phyloP scores from a whole-genome alignment of 331 rosid species.

The Telfairia occidentalis region DNA sequence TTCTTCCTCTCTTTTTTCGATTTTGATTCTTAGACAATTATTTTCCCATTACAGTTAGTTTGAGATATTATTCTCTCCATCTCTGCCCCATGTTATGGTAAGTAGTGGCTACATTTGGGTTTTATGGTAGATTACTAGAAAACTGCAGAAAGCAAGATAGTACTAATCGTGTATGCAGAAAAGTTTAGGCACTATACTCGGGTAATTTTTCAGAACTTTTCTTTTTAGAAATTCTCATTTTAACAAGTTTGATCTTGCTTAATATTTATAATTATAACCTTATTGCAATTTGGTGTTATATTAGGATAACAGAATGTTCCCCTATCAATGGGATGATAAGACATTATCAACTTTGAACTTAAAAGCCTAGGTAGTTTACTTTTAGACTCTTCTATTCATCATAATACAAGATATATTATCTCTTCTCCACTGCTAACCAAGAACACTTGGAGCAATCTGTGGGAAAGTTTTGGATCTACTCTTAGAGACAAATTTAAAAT shows the following conservation, averaged over 20 bases:
- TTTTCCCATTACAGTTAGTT: neutral
- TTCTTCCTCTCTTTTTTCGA: neutral
- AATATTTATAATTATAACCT: neutral
- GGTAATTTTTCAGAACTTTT: neutral
- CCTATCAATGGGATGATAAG: neutral
- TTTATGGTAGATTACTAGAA: neutral
- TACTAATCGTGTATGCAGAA: neutral
- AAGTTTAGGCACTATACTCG: too few species aligned
- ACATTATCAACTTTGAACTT: neutral
- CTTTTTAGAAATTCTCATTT: neutral
- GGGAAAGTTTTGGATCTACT: neutral
- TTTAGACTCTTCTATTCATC: neutral
- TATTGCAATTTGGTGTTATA: neutral
- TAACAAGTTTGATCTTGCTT: neutral
- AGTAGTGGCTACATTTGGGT: neutral
- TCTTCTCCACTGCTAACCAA: neutral
- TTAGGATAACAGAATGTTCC: neutral
- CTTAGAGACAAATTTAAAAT: neutral
- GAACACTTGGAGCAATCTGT: neutral
- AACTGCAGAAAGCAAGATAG: neutral
- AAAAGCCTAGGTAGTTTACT: neutral
- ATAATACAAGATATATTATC: neutral
- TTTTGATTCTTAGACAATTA: neutral
- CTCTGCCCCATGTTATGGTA: neutral
- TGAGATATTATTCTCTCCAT: neutral